These are phyloP conservation scores for Gonapodya sp. DNA, from an alignment of 192 early-diverging fungal genomes.

Conservation along the genomic window DNA sequence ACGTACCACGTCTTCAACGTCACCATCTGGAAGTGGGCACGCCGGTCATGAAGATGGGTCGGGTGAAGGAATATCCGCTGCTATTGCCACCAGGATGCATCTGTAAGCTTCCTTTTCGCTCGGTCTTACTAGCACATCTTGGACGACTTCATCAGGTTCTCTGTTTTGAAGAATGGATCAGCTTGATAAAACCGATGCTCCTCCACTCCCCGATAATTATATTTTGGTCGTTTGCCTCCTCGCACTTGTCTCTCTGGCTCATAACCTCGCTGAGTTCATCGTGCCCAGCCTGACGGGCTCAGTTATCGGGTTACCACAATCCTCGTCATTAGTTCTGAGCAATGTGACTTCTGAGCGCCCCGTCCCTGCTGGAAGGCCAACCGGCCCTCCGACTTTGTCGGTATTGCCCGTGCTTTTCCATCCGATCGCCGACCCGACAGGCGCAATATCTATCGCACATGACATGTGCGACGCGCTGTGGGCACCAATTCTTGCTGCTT, in stretches of 20 bases:
- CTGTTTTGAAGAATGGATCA: conserved; percentile 61
- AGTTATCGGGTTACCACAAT: neutral
- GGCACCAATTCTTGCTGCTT: conserved; percentile 64
- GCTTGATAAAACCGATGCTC: conserved; percentile 88
- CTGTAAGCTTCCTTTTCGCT: neutral
- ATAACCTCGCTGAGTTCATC: conserved; percentile 55
- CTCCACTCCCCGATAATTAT: conserved; percentile 80
- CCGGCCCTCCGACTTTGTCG: conserved; percentile 29
- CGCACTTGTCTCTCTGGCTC: conserved; percentile 57
- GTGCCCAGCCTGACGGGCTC: conserved; percentile 31
- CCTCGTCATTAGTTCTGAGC: conserved; percentile 20
- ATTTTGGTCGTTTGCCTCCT: conserved; percentile 67
- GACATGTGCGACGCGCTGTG: conserved; percentile 75
- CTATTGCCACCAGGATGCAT: neutral
- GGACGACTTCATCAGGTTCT: neutral
- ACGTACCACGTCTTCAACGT: neutral
- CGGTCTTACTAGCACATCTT: neutral
- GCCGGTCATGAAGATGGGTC: neutral
- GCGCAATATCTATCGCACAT: neutral
- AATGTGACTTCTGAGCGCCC: conserved; percentile 18
- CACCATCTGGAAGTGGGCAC: no score
- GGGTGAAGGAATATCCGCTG: neutral
- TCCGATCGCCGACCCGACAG: conserved; percentile 26
- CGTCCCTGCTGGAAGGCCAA: neutral
- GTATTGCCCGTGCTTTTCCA: conserved; percentile 13